Percentiles rank a stretch among this genome's conserved stretches.
These are phyloP conservation scores for Trichosanthes truncata DNA, from an alignment of 306 rosid species.

Conservation along the genomic window DNA sequence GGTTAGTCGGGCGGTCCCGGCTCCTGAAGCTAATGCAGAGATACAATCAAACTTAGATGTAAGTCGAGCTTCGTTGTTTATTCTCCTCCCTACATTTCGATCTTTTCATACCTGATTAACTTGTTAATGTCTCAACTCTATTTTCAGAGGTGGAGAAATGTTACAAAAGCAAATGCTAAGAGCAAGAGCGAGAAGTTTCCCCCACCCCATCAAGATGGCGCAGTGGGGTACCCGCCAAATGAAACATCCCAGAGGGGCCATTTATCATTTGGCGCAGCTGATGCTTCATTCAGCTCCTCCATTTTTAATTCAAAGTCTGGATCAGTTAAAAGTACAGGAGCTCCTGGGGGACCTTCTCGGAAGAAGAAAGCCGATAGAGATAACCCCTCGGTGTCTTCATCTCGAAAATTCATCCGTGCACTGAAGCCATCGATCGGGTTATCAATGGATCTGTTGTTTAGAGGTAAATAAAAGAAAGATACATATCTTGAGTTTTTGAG, in stretches of 20 bases:
- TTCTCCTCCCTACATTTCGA: neutral
- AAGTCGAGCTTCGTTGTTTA: constrained; percentile 9
- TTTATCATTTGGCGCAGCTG: constrained; percentile 51
- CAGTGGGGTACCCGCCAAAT: constrained; percentile 56
- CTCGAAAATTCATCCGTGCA: constrained; percentile 55
- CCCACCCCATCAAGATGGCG: constrained; percentile 91
- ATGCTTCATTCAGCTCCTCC: constrained; percentile 50
- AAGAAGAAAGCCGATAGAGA: constrained; percentile 35
- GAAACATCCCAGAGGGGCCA: constrained; percentile 48
- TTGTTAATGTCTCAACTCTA: neutral
- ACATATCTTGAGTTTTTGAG: constrained; percentile 7
- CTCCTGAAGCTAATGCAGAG: constrained; percentile 98
- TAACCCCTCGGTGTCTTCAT: constrained; percentile 38
- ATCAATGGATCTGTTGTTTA: constrained; percentile 43
- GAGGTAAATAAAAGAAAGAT: constrained; percentile 28
- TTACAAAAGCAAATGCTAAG: constrained; percentile 55
- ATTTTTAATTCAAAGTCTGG: constrained; percentile 41
- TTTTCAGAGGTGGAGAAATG: constrained; percentile 77
- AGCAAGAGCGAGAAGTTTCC: constrained; percentile 98
- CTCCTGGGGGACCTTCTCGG: constrained; percentile 36
- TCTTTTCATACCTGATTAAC: neutral
- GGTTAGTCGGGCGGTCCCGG: constrained; percentile 67
- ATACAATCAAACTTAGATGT: constrained; percentile 86
- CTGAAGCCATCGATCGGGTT: constrained; percentile 63
- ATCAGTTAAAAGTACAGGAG: constrained; percentile 28